These are phyloP conservation scores for Neofusicoccum ribis DNA, from an alignment of 2,329 filamentous ascomycete species.

Conservation along the genomic window DNA sequence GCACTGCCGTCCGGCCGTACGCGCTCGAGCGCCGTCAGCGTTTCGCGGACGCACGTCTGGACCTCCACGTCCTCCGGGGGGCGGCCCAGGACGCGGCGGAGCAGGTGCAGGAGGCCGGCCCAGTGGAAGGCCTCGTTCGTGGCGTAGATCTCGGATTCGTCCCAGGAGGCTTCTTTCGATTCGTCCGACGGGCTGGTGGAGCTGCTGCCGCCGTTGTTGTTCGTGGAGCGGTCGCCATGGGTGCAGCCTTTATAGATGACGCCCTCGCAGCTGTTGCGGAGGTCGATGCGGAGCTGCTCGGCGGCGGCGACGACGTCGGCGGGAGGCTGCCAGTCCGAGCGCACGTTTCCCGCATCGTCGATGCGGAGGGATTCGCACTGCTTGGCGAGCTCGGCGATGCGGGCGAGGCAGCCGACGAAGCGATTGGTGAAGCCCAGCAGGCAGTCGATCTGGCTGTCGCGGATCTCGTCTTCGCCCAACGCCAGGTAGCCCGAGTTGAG, in stretches of 20 bases:
- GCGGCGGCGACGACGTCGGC: conserved; percentile 58
- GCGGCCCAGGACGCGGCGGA: conserved; percentile 69
- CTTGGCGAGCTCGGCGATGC: conserved; percentile 70
- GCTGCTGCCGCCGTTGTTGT: conserved; percentile 23
- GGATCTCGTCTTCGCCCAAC: conserved; percentile 41
- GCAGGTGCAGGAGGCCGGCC: conserved; percentile 68
- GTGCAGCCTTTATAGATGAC: conserved; percentile 44
- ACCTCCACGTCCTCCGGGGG: conserved; percentile 60
- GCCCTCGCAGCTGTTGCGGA: conserved; percentile 55
- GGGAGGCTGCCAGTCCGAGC: conserved; percentile 60
- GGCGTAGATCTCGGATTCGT: conserved; percentile 39
- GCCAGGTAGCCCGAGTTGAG: conserved; percentile 41
- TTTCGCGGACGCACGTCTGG: conserved; percentile 61
- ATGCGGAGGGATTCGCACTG: conserved; percentile 68
- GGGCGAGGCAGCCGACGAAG: conserved; percentile 69
- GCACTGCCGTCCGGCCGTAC: conserved; percentile 68
- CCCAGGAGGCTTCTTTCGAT: conserved; percentile 50
- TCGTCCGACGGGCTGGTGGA: conserved; percentile 7
- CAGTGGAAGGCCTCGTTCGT: conserved; percentile 19
- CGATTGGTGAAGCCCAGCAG: conserved; percentile 76
- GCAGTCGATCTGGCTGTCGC: conserved; percentile 71
- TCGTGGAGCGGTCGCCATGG: conserved; percentile 35
- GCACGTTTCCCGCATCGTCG: conserved; percentile 48
- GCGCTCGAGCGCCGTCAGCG: conserved; percentile 62
- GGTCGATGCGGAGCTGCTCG: conserved; percentile 59